A percentile compares a stretch with the other conserved stretches of the same genome.
These are phyloP conservation scores for Gomphus bonarii DNA, from an alignment of 1,284 basidiomycete genomes.

Conservation along the genomic window DNA sequence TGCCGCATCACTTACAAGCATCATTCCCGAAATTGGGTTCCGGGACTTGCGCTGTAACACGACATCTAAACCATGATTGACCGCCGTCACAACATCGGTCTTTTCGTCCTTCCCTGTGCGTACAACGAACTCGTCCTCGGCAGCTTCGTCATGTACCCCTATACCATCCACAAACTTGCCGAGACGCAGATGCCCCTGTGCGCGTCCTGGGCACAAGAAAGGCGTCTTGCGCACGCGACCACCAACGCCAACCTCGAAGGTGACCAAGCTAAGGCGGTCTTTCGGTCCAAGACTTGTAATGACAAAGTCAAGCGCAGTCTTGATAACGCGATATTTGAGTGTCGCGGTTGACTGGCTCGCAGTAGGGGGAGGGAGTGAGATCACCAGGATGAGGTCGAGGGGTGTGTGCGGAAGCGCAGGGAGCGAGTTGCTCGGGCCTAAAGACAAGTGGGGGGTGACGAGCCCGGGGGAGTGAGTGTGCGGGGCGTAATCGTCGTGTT, in stretches of 20 bases:
- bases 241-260: slow-evolving; percentile 75
- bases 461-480: slow-evolving; percentile 33
- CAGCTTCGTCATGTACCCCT: slow-evolving; percentile 32
- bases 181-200: slow-evolving; percentile 60
- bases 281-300: slow-evolving; percentile 62
- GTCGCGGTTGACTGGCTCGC: slow-evolving; percentile 68
- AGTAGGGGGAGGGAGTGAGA: slow-evolving; percentile 72
- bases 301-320: slow-evolving; percentile 75
- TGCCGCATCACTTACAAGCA: slow-evolving; percentile 85
- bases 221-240: slow-evolving; percentile 83
- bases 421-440: slow-evolving; percentile 67
- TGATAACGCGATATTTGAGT: slow-evolving; percentile 81
- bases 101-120: slow-evolving; percentile 76
- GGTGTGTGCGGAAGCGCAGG: slow-evolving; percentile 77
- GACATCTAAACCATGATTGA: slow-evolving; percentile 88
- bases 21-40: slow-evolving; percentile 84
- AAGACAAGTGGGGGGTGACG: slow-evolving; percentile 65
- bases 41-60: slow-evolving; percentile 88
- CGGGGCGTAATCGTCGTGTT: slow-evolving; percentile 26
- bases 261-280: slow-evolving; percentile 80
- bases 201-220: slow-evolving; percentile 65
- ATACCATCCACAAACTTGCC: slow-evolving; percentile 71
- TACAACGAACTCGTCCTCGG: slow-evolving; percentile 69
- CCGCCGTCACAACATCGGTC: slow-evolving; percentile 94
- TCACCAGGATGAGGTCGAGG: slow-evolving; percentile 84